phyloP scores from a whole-genome alignment of 257 asterid species.

The Thymus mandschuricus region DNA sequence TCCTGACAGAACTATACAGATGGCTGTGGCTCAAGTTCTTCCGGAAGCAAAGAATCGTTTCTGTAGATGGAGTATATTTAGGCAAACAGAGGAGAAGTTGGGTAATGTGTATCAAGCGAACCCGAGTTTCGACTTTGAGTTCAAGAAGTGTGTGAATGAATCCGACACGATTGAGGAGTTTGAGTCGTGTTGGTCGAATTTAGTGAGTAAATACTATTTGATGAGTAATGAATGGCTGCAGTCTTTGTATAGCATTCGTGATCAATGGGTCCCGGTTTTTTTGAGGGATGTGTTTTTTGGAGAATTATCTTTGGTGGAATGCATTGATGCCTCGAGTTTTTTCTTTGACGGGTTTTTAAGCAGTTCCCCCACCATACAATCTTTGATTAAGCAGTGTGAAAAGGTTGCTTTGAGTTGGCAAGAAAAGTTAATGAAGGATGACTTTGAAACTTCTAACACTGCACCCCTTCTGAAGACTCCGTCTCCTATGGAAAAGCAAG shows the following conservation, averaged over 20 bases:
- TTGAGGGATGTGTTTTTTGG: conserved; percentile 73
- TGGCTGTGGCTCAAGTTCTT: conserved; percentile 65
- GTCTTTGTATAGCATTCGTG: conserved; percentile 62
- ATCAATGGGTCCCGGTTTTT: conserved; percentile 81
- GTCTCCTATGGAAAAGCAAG: conserved; percentile 95
- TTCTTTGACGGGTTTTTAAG: conserved; percentile 59
- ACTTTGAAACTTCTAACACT: conserved; percentile 57
- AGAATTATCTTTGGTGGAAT: conserved; percentile 55
- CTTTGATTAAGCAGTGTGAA: conserved; percentile 64
- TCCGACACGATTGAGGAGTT: conserved; percentile 70
- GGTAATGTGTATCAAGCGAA: conserved; percentile 47
- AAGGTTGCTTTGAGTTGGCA: conserved; percentile 62
- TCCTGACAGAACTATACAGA: conserved; percentile 61
- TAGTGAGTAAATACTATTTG: conserved; percentile 53
- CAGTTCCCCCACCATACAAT: conserved; percentile 52
- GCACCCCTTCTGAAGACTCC: conserved; percentile 73
- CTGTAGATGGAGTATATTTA: conserved; percentile 71
- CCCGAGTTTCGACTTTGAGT: conserved; percentile 62
- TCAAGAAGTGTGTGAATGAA: conserved; percentile 65
- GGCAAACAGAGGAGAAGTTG: conserved; percentile 70
- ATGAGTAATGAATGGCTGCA: conserved; percentile 76
- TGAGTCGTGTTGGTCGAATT: conserved; percentile 68
- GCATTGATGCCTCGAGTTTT: conserved; percentile 39
- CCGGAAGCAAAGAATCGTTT: conserved; percentile 65
- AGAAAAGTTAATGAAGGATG: conserved; percentile 73